These are phyloP conservation scores for Penicillium paxilli DNA, from an alignment of 495 filamentous ascomycete genomes.

Conservation along the genomic window DNA sequence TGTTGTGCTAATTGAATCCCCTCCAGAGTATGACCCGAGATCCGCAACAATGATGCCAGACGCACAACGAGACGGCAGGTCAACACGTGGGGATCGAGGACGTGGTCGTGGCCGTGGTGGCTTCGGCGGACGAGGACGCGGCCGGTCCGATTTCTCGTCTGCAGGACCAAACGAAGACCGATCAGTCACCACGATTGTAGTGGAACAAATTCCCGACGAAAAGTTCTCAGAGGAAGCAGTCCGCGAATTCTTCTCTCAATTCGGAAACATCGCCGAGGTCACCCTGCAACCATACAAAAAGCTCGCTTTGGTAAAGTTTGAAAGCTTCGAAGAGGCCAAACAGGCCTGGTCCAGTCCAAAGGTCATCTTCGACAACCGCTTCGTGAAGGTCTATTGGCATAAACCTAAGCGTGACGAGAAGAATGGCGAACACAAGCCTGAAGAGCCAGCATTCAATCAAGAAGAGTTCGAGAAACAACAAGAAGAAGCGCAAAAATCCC, in stretches of 20 bases:
- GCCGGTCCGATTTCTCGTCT: conserved; percentile 69
- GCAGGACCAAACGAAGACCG: conserved; percentile 74
- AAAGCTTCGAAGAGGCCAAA: conserved; percentile 69
- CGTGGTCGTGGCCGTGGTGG: conserved; percentile 51
- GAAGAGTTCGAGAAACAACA: conserved; percentile 78
- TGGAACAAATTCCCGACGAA: conserved; percentile 91
- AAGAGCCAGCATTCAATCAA: conserved; percentile 59
- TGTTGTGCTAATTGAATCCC: conserved; percentile 4
- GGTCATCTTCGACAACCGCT: conserved; percentile 94
- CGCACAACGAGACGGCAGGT: conserved; percentile 22
- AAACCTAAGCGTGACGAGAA: conserved; percentile 57
- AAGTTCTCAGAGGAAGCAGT: conserved; percentile 74
- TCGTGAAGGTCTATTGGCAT: conserved; percentile 97
- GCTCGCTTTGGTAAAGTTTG: conserved; percentile 80
- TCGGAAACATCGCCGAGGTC: conserved; percentile 73
- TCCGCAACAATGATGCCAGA: conserved; percentile 55
- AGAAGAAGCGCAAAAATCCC: conserved; percentile 71
- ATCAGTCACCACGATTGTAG: conserved; percentile 76
- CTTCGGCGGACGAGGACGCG: conserved; percentile 49
- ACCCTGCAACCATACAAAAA: conserved; percentile 75
- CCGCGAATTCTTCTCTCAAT: conserved; percentile 79
- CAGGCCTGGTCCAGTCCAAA: conserved; percentile 88
- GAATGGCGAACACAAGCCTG: conserved; percentile 29
- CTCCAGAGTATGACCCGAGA: conserved; percentile 83
- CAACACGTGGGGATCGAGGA: conserved; percentile 42